A percentile compares a stretch with the other conserved stretches of the same genome.
Evolutionary conservation across 2,329 filamentous ascomycete genomes (phyloP).

Genomic region (Xenosphaeropsis pyriputrescens): DNA sequence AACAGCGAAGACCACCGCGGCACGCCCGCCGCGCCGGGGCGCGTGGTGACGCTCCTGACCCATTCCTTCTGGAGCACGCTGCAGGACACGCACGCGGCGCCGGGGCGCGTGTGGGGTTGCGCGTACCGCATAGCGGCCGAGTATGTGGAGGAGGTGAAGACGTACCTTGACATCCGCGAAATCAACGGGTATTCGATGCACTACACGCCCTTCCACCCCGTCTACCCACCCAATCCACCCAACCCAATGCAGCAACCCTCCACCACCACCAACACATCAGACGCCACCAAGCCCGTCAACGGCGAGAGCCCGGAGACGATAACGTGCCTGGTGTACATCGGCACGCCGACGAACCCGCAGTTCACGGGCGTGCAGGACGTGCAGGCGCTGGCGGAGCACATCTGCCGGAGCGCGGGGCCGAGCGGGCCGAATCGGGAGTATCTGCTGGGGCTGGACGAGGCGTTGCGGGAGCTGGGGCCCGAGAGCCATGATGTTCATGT

Average conservation of each 20-base stretch:
- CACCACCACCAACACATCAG: too few species aligned
- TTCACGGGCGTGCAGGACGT: constrained; percentile 78
- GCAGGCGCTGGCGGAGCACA: constrained; percentile 64
- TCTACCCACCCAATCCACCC: too few species aligned
- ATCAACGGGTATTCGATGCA: constrained; percentile 97
- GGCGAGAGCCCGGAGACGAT: constrained; percentile 23
- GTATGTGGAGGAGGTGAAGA: constrained; percentile 65
- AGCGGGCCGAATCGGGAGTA: constrained; percentile 89
- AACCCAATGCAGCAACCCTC: too few species aligned
- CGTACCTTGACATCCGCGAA: constrained; percentile 89
- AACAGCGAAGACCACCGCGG: constrained; percentile 89
- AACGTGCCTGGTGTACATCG: constrained; percentile 73
- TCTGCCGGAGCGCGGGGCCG: constrained; percentile 60
- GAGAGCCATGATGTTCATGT: constrained; percentile 78
- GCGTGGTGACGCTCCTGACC: constrained; percentile 87
- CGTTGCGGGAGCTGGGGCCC: constrained; percentile 55
- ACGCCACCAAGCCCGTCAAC: too few species aligned
- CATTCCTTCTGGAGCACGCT: constrained; percentile 70
- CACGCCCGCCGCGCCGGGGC: constrained; percentile 72
- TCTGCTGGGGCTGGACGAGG: constrained; percentile 63
- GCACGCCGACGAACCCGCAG: constrained; percentile 82
- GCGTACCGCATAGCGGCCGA: constrained; percentile 71
- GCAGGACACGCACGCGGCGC: constrained; percentile 45
- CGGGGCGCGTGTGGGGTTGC: constrained; percentile 71
- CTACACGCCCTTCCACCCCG: constrained; percentile 67